These are phyloP conservation scores for Taiozyma onychis DNA, from an alignment of 1,139 yeast species.

Conservation along the genomic window DNA sequence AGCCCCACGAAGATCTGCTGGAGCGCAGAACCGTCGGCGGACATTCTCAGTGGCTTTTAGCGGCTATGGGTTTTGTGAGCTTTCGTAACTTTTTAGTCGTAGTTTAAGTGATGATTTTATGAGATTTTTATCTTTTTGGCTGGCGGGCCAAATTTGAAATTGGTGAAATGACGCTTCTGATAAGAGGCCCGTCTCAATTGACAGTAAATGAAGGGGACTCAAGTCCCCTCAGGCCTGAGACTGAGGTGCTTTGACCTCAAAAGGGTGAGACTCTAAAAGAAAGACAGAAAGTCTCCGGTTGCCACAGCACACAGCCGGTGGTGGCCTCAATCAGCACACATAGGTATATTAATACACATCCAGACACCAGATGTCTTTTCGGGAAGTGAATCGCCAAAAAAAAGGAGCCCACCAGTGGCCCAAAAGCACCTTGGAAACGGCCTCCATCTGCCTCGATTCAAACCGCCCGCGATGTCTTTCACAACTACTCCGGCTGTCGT, in stretches of 20 bases:
- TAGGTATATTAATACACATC: background rate
- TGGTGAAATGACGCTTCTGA: background rate
- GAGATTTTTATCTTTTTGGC: background rate
- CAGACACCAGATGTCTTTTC: background rate
- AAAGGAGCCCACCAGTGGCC: background rate
- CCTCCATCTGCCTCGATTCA: background rate
- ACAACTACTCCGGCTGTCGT: slow-evolving; percentile 87
- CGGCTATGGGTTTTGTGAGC: background rate
- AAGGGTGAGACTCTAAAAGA: too few species aligned
- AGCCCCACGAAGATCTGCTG: slow-evolving; percentile 50
- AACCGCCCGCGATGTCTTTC: slow-evolving; percentile 28
- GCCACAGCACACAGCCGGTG: too few species aligned
- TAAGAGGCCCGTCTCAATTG: background rate
- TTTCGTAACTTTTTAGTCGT: background rate
- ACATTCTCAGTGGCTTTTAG: background rate
- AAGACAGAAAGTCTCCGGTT: too few species aligned
- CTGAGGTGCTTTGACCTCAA: background rate
- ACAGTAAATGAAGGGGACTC: background rate
- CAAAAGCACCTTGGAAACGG: background rate
- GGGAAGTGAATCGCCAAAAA: background rate
- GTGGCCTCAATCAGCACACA: background rate
- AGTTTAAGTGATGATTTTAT: background rate
- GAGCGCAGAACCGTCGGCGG: slow-evolving; percentile 39
- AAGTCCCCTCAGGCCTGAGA: too few species aligned
- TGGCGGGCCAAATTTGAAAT: background rate